Percentiles rank a stretch among this genome's conserved stretches.
phyloP scores from a whole-genome alignment of 2,329 filamentous ascomycete species.

The Sphaerulina populicola region DNA sequence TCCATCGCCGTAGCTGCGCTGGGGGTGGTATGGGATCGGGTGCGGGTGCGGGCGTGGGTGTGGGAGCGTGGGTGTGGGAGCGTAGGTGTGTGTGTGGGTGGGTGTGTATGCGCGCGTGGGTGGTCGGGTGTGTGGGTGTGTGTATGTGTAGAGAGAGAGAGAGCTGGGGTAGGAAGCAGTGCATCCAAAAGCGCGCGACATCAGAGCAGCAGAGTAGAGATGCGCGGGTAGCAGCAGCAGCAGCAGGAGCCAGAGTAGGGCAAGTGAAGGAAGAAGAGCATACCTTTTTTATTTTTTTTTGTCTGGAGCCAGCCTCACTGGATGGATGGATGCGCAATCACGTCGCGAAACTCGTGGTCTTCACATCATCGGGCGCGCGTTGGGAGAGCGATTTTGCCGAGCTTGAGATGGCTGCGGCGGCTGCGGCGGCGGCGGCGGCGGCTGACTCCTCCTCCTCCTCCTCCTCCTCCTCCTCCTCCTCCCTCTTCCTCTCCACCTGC shows the following conservation, averaged over 20 bases:
- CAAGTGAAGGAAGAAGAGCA: background rate
- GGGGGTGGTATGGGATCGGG: background rate
- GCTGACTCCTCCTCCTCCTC: background rate
- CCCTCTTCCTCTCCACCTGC: too few relatives aligned
- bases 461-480: too few relatives aligned
- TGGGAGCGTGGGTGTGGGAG: too few relatives aligned
- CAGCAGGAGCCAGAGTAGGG: background rate
- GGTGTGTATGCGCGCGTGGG: too few relatives aligned
- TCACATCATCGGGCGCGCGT: background rate
- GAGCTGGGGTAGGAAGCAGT: background rate
- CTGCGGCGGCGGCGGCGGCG: too few relatives aligned
- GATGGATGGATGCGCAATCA: background rate
- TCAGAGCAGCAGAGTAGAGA: background rate
- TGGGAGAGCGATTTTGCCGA: background rate
- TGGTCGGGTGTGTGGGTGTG: too few relatives aligned
- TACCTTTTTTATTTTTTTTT: background rate
- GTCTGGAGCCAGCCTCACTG: background rate
- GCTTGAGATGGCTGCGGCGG: background rate
- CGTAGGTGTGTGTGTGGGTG: too few relatives aligned
- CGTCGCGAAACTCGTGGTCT: background rate
- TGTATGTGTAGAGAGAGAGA: background rate
- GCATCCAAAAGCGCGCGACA: background rate
- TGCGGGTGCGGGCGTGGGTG: background rate
- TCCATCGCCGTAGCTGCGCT: background rate
- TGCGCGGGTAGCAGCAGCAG: background rate